Conservation (phyloP, 2,329 filamentous ascomycete species). For the Huntiella omanensis region DNA sequence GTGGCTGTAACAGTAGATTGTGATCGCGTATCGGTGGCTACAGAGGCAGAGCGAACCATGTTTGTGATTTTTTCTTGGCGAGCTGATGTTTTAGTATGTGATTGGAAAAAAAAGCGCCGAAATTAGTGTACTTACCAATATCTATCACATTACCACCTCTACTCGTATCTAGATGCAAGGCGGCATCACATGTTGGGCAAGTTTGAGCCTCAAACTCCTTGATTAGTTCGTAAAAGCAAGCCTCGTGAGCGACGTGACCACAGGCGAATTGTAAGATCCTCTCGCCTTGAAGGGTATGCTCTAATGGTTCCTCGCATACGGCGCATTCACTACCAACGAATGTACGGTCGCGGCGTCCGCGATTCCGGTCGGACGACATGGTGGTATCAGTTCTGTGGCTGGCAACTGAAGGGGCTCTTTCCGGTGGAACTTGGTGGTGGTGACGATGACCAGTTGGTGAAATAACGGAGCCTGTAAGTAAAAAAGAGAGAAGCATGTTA, state of each 20-base stretch:
- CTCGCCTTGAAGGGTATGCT: conserved; percentile 87
- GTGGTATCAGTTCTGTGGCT: conserved; percentile 16
- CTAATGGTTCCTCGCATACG: conserved; percentile 88
- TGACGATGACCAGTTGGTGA: conserved; percentile 13
- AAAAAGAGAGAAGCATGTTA: background rate
- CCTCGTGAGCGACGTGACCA: conserved; percentile 91
- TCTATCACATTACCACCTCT: conserved; percentile 83
- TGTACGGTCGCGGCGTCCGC: conserved; percentile 72
- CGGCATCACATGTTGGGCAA: conserved; percentile 84
- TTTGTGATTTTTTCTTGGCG: conserved; percentile 75
- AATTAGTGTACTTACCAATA: conserved; percentile 41
- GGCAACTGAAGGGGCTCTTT: conserved; percentile 12
- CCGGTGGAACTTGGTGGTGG: conserved; percentile 7
- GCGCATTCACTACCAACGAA: conserved; percentile 91
- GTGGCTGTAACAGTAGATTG: conserved; percentile 36
- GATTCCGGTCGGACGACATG: conserved; percentile 45
- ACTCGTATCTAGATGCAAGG: conserved; percentile 79
- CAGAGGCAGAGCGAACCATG: conserved; percentile 67
- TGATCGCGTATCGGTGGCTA: conserved; percentile 40
- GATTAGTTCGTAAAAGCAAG: conserved; percentile 97
- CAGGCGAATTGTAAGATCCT: conserved; percentile 91
- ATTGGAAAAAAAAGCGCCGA: background rate
- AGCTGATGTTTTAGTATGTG: conserved; percentile 14
- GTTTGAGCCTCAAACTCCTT: conserved; percentile 85
- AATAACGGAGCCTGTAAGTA: conserved; percentile 1